These are phyloP conservation scores for Selaginella tamariscina DNA, from an alignment of 75 land plant species.

Conservation along the genomic window DNA sequence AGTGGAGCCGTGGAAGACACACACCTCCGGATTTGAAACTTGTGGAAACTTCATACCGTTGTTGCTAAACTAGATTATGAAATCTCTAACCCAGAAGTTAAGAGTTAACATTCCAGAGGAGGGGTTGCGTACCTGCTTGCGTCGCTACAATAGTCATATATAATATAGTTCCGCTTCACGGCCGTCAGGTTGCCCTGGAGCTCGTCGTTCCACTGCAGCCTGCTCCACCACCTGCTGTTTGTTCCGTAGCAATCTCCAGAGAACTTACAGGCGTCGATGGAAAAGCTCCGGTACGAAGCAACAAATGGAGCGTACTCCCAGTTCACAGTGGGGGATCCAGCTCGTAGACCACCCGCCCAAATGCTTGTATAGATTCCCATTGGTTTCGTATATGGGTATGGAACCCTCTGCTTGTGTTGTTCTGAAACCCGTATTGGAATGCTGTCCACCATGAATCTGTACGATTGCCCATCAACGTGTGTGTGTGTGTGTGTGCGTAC, in stretches of 20 bases:
- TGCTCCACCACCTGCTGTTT: background rate
- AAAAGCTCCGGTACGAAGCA: slow-evolving; percentile 15
- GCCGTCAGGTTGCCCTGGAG: background rate
- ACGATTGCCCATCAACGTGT: too few relatives aligned
- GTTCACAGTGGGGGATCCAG: slow-evolving; percentile 16
- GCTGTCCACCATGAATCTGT: slow-evolving; percentile 71
- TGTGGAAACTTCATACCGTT: too few relatives aligned
- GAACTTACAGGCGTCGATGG: slow-evolving; percentile 18
- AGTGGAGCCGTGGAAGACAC: too few relatives aligned
- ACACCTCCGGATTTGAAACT: too few relatives aligned
- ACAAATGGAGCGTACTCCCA: slow-evolving; percentile 23
- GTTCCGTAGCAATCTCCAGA: background rate
- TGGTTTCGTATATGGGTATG: slow-evolving; percentile 38
- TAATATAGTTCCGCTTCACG: background rate
- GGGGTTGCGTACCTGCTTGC: background rate
- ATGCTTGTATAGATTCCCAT: slow-evolving; percentile 40
- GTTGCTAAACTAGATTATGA: too few relatives aligned
- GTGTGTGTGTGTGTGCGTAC: too few relatives aligned
- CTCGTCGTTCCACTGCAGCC: background rate
- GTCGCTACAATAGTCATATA: background rate
- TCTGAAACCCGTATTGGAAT: slow-evolving; percentile 53
- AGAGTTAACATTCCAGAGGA: background rate
- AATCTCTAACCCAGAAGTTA: too few relatives aligned
- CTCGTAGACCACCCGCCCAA: slow-evolving; percentile 19
- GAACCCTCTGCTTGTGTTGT: slow-evolving; percentile 52